These are phyloP conservation scores for Helenozyma rhizophorensis DNA, from an alignment of 805 yeast genomes.

Conservation along the genomic window DNA sequence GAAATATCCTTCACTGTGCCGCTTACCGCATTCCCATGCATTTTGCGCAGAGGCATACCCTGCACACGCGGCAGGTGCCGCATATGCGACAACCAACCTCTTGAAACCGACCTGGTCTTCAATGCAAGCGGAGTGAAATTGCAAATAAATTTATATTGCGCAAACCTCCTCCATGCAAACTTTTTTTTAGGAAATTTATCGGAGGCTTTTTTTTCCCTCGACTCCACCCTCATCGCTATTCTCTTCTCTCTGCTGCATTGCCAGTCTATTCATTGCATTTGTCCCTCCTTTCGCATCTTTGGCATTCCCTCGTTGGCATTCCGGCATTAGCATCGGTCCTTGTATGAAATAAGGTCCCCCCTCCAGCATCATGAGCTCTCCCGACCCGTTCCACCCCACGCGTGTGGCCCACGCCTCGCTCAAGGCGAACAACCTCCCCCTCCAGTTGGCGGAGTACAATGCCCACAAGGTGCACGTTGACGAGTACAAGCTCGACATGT, in stretches of 20 bases:
- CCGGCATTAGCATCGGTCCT: no score
- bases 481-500: slow-evolving; percentile 44
- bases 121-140: no score
- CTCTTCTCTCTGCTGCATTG: background rate
- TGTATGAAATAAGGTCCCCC: no score
- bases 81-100: background rate
- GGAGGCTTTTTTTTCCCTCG: no score
- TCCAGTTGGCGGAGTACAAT: slow-evolving; percentile 43
- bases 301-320: slow-evolving; percentile 1
- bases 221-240: no score
- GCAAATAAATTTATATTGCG: no score
- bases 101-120: background rate
- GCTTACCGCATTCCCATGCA: background rate
- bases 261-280: background rate
- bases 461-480: slow-evolving; percentile 40
- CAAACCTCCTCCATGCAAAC: no score
- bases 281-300: background rate
- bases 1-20: no score
- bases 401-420: slow-evolving; percentile 28
- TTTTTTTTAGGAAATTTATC: no score
- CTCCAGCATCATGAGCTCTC: slow-evolving; percentile 11
- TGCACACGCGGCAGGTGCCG: no score
- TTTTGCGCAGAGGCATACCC: background rate
- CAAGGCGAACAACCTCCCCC: slow-evolving; percentile 36
- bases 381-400: slow-evolving; percentile 17